Base-by-base conservation (phyloP, 345 rosid genomes). In the Populus tremula region DNA sequence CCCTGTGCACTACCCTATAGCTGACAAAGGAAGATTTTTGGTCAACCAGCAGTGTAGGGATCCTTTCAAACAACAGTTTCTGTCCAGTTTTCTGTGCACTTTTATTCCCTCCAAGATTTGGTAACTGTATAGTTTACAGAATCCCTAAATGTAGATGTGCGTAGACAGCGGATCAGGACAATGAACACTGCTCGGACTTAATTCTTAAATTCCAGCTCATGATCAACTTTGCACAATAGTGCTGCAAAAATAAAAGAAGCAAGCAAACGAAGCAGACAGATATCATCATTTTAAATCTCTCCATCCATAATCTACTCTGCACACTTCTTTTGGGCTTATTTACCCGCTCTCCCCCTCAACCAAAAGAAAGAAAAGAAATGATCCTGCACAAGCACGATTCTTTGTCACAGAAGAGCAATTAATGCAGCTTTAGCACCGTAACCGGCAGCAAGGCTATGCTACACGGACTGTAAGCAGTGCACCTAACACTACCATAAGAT, bases 401-500 rank as follows among this genome's bases (percentile, higher is more conserved):
- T 10, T 35, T 43, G 53, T 62, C 56, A 59, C 18, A 16, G 13
- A 67, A 20, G 16, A 59, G 67, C 63, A 67, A 10, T 41, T 41
- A 41, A 41, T 23, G 11, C 64, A 9, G 64, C 9, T 59, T 25
- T 10, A 23, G 64, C 64, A n/a, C 64, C 25, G 27, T 11, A 33
- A 23, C 29, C n/a, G 64, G 5, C 29, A 4, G 1, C 23, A 23
- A 59, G 29, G 12, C 64, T n/a, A 56, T n/a, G 63, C n/a, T 70
- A 43, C 76, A 27, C 47, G 17, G 49, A 49, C 29, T 61, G 62
- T n/a, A 27, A 73, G 47, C 73, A 36, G 39, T 21, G 68, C 31
- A 83, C 86, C 89, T 84, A 82, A 82, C 79, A 71, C 77, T 76
- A 83, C 80, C 35, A 77, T 17, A 66, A 75, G 81, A 85, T 85